A percentile compares a stretch with the other conserved stretches of the same genome.
Conservation (phyloP, 1,284 basidiomycete genomes). For the Exsudoporus floridanus region DNA sequence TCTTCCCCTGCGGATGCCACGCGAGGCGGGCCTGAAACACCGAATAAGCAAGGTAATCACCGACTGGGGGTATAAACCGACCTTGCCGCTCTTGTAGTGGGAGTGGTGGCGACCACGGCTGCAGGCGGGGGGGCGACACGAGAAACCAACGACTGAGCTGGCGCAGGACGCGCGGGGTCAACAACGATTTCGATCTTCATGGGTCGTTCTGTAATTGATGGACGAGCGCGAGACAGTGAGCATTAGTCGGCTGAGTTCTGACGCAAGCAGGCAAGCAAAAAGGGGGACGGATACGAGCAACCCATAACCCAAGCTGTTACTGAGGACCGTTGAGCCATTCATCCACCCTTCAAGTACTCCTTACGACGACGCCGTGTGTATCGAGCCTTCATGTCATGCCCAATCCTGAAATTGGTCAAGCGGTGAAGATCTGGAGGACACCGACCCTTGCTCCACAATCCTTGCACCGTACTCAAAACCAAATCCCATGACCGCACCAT, state of each 20-base stretch:
- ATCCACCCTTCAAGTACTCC: slow-evolving; percentile 42
- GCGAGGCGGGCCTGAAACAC: slow-evolving; percentile 30
- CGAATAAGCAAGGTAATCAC: slow-evolving; percentile 10
- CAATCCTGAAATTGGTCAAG: slow-evolving; percentile 38
- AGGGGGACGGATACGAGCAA: slow-evolving; percentile 36
- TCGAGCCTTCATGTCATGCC: slow-evolving; percentile 31
- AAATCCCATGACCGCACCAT: slow-evolving; percentile 37
- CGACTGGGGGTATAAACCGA: slow-evolving; percentile 33
- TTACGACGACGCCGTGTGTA: slow-evolving; percentile 19
- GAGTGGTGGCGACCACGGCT: slow-evolving; percentile 22
- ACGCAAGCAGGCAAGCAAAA: slow-evolving; percentile 48
- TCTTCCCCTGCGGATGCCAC: slow-evolving; percentile 53
- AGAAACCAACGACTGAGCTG: slow-evolving; percentile 59
- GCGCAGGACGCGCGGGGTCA: slow-evolving; percentile 77
- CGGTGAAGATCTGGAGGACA: slow-evolving; percentile 33
- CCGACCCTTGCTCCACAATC: slow-evolving; percentile 30
- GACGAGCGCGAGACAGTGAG: slow-evolving; percentile 40
- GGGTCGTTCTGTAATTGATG: slow-evolving; percentile 74
- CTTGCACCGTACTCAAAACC: slow-evolving; percentile 36
- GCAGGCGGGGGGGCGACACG: slow-evolving; percentile 65
- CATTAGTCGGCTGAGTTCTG: slow-evolving; percentile 64
- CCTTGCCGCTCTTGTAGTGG: slow-evolving; percentile 42
- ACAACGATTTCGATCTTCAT: slow-evolving; percentile 99
- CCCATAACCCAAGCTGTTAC: slow-evolving; percentile 40
- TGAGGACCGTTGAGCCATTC: slow-evolving; percentile 38